phyloP scores from a whole-genome alignment of 257 asterid genomes.

The Nicotiana sylvestris region DNA sequence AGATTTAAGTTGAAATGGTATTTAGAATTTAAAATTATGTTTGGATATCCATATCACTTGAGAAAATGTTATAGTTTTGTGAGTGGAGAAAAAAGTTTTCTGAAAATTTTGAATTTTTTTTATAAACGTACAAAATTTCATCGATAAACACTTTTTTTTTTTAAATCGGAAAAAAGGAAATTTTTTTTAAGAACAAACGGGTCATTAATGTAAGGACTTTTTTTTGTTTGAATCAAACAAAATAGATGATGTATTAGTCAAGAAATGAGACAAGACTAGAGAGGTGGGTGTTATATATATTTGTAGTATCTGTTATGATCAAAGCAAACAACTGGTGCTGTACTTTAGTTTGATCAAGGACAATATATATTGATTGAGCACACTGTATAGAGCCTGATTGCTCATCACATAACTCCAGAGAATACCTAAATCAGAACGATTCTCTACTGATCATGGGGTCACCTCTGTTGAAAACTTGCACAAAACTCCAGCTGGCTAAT shows the following conservation, averaged over 20 bases:
- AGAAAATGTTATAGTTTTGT: too few relatives aligned
- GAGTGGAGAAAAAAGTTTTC: too few relatives aligned
- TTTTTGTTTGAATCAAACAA: not conserved
- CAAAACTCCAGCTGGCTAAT: not conserved
- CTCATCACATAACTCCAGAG: conserved; percentile 4
- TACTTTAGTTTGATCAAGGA: not conserved
- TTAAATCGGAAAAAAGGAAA: too few relatives aligned
- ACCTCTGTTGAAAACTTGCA: not conserved
- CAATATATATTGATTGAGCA: not conserved
- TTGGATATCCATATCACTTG: too few relatives aligned
- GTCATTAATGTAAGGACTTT: not conserved
- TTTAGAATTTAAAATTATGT: too few relatives aligned
- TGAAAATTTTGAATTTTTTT: too few relatives aligned
- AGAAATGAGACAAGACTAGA: not conserved
- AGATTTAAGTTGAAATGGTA: too few relatives aligned
- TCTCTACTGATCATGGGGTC: not conserved
- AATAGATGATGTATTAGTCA: not conserved
- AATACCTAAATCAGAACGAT: not conserved
- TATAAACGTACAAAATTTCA: too few relatives aligned
- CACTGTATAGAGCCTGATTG: conserved; percentile 1
- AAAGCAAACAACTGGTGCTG: conserved; percentile 1
- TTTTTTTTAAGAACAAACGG: too few relatives aligned
- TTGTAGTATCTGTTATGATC: not conserved
- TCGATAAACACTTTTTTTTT: too few relatives aligned
- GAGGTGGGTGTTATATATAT: conserved; percentile 8